Evolutionary conservation across 352 stramenopile genomes (phyloP), one percentile per base, ranked within the genome.

Genomic region (Phytopythium delawarense): DNA sequence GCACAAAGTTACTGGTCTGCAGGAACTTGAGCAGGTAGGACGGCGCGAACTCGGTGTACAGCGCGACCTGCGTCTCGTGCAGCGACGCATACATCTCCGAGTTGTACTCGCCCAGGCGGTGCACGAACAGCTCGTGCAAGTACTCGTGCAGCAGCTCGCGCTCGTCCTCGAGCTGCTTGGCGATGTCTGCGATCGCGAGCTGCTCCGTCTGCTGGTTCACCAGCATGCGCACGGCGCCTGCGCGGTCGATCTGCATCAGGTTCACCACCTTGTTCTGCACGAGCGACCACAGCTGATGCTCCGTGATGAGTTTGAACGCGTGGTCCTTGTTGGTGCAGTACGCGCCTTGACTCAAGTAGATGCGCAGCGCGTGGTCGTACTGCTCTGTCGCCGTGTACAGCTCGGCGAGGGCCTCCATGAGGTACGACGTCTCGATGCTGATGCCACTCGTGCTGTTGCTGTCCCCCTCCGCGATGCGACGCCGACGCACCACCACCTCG

Each of bases 241-340:
- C 55, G 30, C 80, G 84, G 55, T 94, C 86, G 48, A 94, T 92
- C 37, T 85, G 78, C 72, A 92, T 87, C 12, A 94, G 46, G 46
- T 90, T 92, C 1, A 68, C 60, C 25, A 94, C 80, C 59, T 94
- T 94, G 61, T 90, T 81, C 20, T 86, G 74, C 44, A 94, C 83
- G 5, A 92, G 67, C 7, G 79, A 67, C 86, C 86, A 94, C 35
- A 94, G 50, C 57, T 92, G 83, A 55, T 94, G 86, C 57, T 94
- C 86, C 0, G 71, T 79, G 69, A 94, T 92, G 49, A 94, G 72
- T 67, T 90, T 87, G 60, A 94, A 94, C 18, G 79, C 86, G 45
- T 90, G 81, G 37, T 92, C 86, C 65, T 94, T 94, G 76, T 92
- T 91, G 11, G 79, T 88, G 64, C 86, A 94, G 50, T 87, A 87